Conservation (phyloP, 192 early-diverging fungal species). For the Backusella mclennaniae region DNA sequence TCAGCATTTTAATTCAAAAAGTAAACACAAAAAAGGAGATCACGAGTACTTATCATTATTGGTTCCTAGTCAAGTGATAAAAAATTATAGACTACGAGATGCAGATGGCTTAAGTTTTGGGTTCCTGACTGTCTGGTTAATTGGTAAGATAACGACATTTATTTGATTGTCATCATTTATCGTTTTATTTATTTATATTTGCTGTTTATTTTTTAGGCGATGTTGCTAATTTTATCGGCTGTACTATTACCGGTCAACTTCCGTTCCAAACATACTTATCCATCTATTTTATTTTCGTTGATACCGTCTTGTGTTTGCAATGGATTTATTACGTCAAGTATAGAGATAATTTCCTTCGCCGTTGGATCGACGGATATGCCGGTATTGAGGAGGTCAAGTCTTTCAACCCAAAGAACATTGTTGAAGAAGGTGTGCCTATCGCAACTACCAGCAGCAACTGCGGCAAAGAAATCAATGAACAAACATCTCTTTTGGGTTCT, state of each 20-base stretch:
- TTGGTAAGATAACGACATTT: constrained; percentile 29
- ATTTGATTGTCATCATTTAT: background rate
- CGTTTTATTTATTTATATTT: background rate
- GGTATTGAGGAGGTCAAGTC: background rate
- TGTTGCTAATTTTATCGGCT: constrained; percentile 67
- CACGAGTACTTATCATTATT: background rate
- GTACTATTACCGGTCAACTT: constrained; percentile 63
- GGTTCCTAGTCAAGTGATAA: constrained; percentile 43
- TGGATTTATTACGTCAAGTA: constrained; percentile 33
- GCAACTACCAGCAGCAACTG: background rate
- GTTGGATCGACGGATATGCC: constrained; percentile 8
- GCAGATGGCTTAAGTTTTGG: constrained; percentile 51
- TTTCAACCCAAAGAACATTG: background rate
- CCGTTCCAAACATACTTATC: constrained; percentile 56
- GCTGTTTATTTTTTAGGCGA: constrained; percentile 49
- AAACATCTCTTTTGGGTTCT: background rate
- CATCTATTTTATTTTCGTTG: constrained; percentile 29
- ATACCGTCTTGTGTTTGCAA: constrained; percentile 29
- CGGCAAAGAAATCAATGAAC: constrained; percentile 6
- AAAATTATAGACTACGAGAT: constrained; percentile 49
- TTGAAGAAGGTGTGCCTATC: background rate
- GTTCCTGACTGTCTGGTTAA: constrained; percentile 62
- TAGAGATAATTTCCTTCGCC: constrained; percentile 13
- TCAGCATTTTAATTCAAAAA: background rate
- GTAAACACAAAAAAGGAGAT: background rate